phyloP scores from a whole-genome alignment of 2,329 filamentous ascomycete species.

The Clarireedia hainanense region DNA sequence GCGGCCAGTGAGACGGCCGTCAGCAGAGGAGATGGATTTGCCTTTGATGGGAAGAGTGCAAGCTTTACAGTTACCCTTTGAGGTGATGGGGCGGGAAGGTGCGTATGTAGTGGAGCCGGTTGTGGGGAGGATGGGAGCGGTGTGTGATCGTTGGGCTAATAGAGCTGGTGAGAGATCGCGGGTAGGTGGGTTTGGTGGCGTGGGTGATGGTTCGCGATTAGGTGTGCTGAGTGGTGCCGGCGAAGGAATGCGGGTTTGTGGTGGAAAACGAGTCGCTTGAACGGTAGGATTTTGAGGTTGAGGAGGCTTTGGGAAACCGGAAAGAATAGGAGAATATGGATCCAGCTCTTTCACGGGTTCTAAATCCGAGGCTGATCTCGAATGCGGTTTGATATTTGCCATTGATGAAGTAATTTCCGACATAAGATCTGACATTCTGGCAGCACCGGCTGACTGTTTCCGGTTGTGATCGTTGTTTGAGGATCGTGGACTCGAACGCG shows the following conservation, averaged over 20 bases:
- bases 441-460: constrained; percentile 31
- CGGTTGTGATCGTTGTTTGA: constrained; percentile 26
- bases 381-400: constrained; percentile 13
- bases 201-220: neutral
- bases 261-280: constrained; percentile 32
- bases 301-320: constrained; percentile 11
- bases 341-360: constrained; percentile 5
- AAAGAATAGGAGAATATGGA: constrained; percentile 8
- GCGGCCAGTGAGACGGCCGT: constrained; percentile 82
- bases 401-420: constrained; percentile 48
- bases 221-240: neutral
- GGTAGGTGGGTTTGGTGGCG: neutral
- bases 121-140: constrained; percentile 6
- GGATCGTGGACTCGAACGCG: constrained; percentile 49
- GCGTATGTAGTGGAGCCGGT: neutral
- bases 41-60: constrained; percentile 73
- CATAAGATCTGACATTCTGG: constrained; percentile 45
- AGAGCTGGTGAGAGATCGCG: neutral
- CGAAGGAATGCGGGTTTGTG: constrained; percentile 13
- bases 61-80: constrained; percentile 67
- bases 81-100: constrained; percentile 16
- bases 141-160: constrained; percentile 8
- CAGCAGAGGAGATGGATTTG: constrained; percentile 89
- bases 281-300: constrained; percentile 40
- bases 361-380: neutral